A percentile compares a stretch with the other conserved stretches of the same genome.
phyloP scores from a whole-genome alignment of 371 early-diverging fungal species.

The Mortierella sp. region DNA sequence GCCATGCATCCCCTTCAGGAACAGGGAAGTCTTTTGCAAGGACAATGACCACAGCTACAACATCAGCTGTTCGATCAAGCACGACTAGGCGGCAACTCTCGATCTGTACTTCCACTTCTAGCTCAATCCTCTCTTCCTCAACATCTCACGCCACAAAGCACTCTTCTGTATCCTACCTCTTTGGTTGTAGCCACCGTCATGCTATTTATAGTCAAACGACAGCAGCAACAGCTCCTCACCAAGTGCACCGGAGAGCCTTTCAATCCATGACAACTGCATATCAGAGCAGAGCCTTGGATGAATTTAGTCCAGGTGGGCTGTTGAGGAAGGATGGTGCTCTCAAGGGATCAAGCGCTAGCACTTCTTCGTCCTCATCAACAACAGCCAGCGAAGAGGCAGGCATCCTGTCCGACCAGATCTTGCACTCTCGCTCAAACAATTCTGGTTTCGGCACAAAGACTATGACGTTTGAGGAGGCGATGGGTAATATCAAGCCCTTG shows the following conservation, averaged over 20 bases:
- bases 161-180: neutral
- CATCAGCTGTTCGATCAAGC: no score
- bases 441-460: slow-evolving; percentile 13
- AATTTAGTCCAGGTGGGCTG: neutral
- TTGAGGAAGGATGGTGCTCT: slow-evolving; percentile 9
- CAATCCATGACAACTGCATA: slow-evolving; percentile 9
- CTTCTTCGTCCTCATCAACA: neutral
- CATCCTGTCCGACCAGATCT: slow-evolving; percentile 24
- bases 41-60: neutral
- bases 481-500: slow-evolving; percentile 43
- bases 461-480: slow-evolving; percentile 44
- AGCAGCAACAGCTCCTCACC: neutral
- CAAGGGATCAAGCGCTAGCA: neutral
- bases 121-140: neutral
- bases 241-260: slow-evolving; percentile 19
- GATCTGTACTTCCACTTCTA: neutral
- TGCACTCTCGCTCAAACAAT: slow-evolving; percentile 3
- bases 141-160: no score
- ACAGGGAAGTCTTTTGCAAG: neutral
- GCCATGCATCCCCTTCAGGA: neutral
- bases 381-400: slow-evolving; percentile 13
- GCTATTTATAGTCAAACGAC: neutral
- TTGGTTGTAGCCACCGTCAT: neutral
- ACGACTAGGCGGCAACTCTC: slow-evolving; percentile 7
- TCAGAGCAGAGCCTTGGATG: slow-evolving; percentile 37